Evolutionary conservation across 768 basidiomycete species (phyloP), one percentile per base, ranked within the genome.

Genomic region (Hygrophorus russula): DNA sequence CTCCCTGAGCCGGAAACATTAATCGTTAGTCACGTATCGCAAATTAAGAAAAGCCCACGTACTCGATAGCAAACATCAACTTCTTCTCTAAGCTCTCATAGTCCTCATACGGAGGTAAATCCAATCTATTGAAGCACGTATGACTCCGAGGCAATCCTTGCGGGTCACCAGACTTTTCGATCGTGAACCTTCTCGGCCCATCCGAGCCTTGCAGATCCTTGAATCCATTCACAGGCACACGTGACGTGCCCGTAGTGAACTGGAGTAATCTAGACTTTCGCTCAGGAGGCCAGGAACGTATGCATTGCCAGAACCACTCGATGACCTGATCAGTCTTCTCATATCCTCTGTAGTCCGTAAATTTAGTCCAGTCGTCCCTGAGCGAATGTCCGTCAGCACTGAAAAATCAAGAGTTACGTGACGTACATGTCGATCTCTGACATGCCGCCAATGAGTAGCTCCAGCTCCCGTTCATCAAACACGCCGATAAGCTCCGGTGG

Each of bases 271-370:
- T 79, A 32, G 83, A 82, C 59, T 92, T 92, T 50, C 85, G 75
- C 59, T 94, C 91, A 0, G 85, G 71, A 7, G 91, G 85, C 91
- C 91, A 94, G 28, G 81, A 79, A 30, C 84, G 80, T 43, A 94
- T 76, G 54, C 82, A 86, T 59, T 91, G 80, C 91, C 91, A 93
- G 71, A 94, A 94, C 91, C 91, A 93, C 55, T 88, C 83, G 49
- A 93, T 88, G 47, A 87, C 82, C 56, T 86, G 80, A 56, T 89
- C 87, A 3, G 78, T 82, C 67, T 84, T 85, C 54, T 83, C 79
- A 56, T 87, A 89, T 4, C 84, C 82, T 41, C 88, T 80, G 58
- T 93, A 93, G 56, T 93, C 91, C 14, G 91, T 94, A 62, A 87
- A 89, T 55, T 90, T 89, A 52, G 81, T 85, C 90, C 90, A 92